These are phyloP conservation scores for Penstemon newberryi DNA, from an alignment of 257 asterid genomes.

Conservation along the genomic window DNA sequence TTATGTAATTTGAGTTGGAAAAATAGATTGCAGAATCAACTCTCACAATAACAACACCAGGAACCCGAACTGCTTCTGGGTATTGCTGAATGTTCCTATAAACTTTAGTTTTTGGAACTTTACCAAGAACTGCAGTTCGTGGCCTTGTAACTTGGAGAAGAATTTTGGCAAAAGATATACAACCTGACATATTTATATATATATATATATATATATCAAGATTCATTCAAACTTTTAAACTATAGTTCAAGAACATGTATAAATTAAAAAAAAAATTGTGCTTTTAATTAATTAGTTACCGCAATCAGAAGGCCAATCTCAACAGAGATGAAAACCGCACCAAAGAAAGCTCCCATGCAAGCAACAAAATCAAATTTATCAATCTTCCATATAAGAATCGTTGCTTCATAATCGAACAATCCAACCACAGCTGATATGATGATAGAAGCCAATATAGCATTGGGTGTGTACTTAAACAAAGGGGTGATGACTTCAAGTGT, in stretches of 20 bases:
- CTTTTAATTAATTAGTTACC: slow-evolving; percentile 36
- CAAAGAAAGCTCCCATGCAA: slow-evolving; percentile 93
- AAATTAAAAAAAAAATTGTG: background rate
- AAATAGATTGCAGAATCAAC: slow-evolving; percentile 78
- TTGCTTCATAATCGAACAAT: slow-evolving; percentile 67
- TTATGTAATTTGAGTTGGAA: slow-evolving; percentile 67
- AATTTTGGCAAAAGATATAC: slow-evolving; percentile 80
- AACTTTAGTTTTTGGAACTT: slow-evolving; percentile 74
- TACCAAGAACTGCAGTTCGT: slow-evolving; percentile 82
- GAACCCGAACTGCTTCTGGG: slow-evolving; percentile 75
- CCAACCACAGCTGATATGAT: slow-evolving; percentile 55
- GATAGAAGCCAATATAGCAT: slow-evolving; percentile 67
- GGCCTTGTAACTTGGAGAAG: slow-evolving; percentile 94
- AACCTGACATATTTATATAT: slow-evolving; percentile 40
- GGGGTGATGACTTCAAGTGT: slow-evolving; percentile 65
- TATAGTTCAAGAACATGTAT: background rate
- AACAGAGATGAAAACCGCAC: slow-evolving; percentile 77
- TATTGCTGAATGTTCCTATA: slow-evolving; percentile 82
- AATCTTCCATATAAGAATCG: slow-evolving; percentile 78
- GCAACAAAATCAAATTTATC: slow-evolving; percentile 90
- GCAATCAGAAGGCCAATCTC: slow-evolving; percentile 88
- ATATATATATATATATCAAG: background rate
- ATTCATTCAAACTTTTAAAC: too few species aligned
- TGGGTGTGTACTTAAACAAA: slow-evolving; percentile 71
- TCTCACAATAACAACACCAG: slow-evolving; percentile 68